Base-by-base conservation (phyloP, 2,329 filamentous ascomycete species). In the Monosporascus sp. region DNA sequence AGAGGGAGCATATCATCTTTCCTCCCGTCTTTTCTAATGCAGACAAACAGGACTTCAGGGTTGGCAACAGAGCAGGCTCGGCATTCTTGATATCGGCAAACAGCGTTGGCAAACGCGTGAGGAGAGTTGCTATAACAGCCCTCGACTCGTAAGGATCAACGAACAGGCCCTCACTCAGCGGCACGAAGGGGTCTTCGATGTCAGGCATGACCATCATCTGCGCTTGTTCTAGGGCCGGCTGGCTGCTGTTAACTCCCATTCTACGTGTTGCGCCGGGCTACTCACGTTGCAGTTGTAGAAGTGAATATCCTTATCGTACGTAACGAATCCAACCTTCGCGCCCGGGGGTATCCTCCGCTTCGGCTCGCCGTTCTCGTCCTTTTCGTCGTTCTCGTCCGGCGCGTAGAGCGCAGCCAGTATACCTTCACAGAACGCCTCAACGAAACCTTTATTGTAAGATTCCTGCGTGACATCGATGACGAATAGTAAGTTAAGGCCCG, bases 151-250 rank as follows among this genome's bases (percentile, higher is more conserved):
- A 86, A 2, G 94, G 91, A 69, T 99, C 93, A 17, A 97, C 93
- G 68, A 97, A 97, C 9, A 99, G 78, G 17, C 93, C 92, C 53
- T 96, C 89, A 58, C 89, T 90, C 18, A 99, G 77, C 3, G 94
- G 92, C 17, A 97, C 85, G 68, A 99, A 99, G 0, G 94, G 94
- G 60, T 99, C 94, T 64, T 97, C 92, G 48, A 99, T 81, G 67
- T 99, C 94, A 3, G 94, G 89, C 90, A 99, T 96, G 49, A 99
- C 92, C 77, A 99, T 84, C 90, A 99, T 97, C 67, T 99, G 94
- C 9, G 94, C 90, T 72, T 91, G 85, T 52, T 94, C 87, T 43
- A 97, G 76, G 41, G 80, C 80, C 38, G 90, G 72, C 85, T 90
- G 68, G 53, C 60, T 61, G 56, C 55, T 38, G 52, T 58, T 51